These are phyloP conservation scores for Chrysanthemum makinoi DNA, from an alignment of 129 eudicot species.

Conservation along the genomic window DNA sequence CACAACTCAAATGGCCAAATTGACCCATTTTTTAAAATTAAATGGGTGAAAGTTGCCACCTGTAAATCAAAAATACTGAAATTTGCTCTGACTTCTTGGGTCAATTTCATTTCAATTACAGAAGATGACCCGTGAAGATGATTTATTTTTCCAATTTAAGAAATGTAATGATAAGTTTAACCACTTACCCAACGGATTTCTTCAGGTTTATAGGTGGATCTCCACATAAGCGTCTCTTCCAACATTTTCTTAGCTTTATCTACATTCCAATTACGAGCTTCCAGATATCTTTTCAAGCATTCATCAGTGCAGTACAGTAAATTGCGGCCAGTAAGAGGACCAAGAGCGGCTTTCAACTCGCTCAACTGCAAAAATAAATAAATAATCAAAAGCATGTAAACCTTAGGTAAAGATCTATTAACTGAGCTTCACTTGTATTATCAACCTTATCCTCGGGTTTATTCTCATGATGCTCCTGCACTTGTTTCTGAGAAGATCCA, in stretches of 20 bases:
- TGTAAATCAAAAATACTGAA: too few species aligned
- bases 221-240: constrained; percentile 66
- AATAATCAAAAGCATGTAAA: background rate
- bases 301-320: constrained; percentile 50
- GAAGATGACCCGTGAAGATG: too few species aligned
- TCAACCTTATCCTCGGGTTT: constrained; percentile 45
- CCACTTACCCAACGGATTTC: constrained; percentile 72
- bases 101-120: too few species aligned
- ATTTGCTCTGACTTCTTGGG: too few species aligned
- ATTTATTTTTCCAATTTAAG: too few species aligned
- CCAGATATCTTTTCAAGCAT: constrained; percentile 61
- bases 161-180: too few species aligned
- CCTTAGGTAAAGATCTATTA: background rate
- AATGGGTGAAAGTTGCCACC: too few species aligned
- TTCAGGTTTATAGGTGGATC: constrained; percentile 64
- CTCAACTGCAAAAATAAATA: constrained; percentile 32
- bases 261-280: constrained; percentile 75
- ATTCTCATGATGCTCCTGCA: constrained; percentile 39
- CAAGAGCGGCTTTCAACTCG: constrained; percentile 50
- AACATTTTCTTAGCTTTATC: constrained; percentile 72
- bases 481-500: constrained; percentile 38
- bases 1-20: background rate
- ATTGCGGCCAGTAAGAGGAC: constrained; percentile 47
- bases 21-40: too few species aligned
- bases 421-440: constrained; percentile 10